phyloP scores from a whole-genome alignment of 805 yeast genomes.

The Wickerhamomyces tratensis region DNA sequence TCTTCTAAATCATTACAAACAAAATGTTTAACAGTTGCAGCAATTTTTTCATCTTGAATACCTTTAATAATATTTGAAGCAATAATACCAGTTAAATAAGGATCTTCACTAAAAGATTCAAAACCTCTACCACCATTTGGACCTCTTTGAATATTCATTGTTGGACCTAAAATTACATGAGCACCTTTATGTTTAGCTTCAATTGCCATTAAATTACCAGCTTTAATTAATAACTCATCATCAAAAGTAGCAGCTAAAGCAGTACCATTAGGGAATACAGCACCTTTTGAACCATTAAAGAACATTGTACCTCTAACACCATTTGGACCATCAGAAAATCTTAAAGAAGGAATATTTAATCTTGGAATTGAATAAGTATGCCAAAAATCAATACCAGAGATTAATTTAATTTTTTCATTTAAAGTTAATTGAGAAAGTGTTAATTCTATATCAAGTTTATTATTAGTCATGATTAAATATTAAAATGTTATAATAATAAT shows the following conservation, averaged over 20 bases:
- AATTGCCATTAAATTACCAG: constrained; percentile 42
- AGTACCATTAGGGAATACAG: constrained; percentile 50
- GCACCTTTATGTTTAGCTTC: constrained; percentile 48
- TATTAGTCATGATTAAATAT: no score
- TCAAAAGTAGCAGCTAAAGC: constrained; percentile 50
- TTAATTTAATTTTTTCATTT: constrained; percentile 20
- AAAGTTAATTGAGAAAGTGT: constrained; percentile 16
- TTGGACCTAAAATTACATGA: constrained; percentile 39
- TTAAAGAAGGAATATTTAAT: constrained; percentile 33
- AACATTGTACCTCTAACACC: constrained; percentile 53
- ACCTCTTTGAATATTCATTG: constrained; percentile 43
- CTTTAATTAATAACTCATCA: constrained; percentile 34
- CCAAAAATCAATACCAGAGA: constrained; percentile 40
- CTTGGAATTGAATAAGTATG: constrained; percentile 33
- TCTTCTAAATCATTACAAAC: constrained; percentile 57
- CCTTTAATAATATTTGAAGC: constrained; percentile 45
- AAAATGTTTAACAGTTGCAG: constrained; percentile 53
- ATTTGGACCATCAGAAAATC: constrained; percentile 54
- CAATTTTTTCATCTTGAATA: constrained; percentile 37
- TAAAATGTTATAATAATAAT: no score
- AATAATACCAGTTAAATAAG: constrained; percentile 33
- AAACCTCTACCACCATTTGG: constrained; percentile 58
- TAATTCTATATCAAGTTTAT: constrained; percentile 16
- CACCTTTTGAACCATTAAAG: constrained; percentile 36
- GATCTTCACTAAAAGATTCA: constrained; percentile 57